phyloP scores from a whole-genome alignment of 2,329 filamentous ascomycete genomes.

The Fusarium sterilihyphosum region DNA sequence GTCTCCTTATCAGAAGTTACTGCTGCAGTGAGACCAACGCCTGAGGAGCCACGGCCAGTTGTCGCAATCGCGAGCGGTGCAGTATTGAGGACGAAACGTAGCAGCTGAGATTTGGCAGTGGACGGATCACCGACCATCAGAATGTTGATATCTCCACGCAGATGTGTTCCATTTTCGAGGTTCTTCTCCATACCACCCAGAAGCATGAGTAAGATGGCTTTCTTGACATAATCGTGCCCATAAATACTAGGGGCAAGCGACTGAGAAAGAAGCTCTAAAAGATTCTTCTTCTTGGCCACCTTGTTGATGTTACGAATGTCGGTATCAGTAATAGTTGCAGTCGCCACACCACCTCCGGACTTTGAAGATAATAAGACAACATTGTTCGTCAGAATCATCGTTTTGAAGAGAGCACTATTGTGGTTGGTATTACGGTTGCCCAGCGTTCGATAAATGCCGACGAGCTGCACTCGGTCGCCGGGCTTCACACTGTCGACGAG shows the following conservation, averaged over 20 bases:
- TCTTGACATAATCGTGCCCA: constrained; percentile 97
- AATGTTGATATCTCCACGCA: constrained; percentile 99
- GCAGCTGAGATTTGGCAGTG: constrained; percentile 96
- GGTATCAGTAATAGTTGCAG: constrained; percentile 91
- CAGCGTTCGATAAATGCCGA: constrained; percentile 94
- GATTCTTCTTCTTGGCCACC: constrained; percentile 90
- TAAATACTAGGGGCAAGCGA: constrained; percentile 97
- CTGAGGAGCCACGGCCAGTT: constrained; percentile 94
- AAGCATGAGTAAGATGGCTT: constrained; percentile 94
- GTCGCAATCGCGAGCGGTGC: constrained; percentile 96
- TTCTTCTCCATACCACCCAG: constrained; percentile 98
- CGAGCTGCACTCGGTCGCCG: constrained; percentile 93
- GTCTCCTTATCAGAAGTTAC: constrained; percentile 98
- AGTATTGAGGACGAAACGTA: constrained; percentile 97
- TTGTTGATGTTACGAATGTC: constrained; percentile 99
- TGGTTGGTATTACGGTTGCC: constrained; percentile 93
- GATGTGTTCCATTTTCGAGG: constrained; percentile 94
- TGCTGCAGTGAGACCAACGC: constrained; percentile 95
- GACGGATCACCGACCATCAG: constrained; percentile 99
- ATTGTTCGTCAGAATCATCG: constrained; percentile 92
- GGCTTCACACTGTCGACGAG: constrained; percentile 95
- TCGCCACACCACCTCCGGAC: constrained; percentile 91
- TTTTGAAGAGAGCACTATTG: constrained; percentile 94
- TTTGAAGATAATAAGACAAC: constrained; percentile 95
- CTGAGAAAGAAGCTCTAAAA: constrained; percentile 92